Evolutionary conservation across 2,329 filamentous ascomycete species (phyloP), one percentile per base, ranked within the genome.

Genomic region (Colletotrichum cordylinicola): DNA sequence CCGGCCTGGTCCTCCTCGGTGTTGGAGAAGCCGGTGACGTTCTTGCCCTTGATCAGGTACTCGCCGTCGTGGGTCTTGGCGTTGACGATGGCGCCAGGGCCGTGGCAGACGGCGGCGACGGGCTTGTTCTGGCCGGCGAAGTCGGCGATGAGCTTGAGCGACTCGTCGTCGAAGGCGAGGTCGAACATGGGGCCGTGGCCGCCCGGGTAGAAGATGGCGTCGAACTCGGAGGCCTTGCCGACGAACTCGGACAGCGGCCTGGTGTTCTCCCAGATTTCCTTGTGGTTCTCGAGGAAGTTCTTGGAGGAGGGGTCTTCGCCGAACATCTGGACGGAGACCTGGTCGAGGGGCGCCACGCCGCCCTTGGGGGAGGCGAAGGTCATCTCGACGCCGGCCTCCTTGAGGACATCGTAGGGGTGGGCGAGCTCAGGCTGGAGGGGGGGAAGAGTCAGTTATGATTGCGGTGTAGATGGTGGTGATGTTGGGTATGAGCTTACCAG

Each of bases 61-160:
- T 86, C 84, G 39, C 91, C 91, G 76, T 88, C 85, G 7, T 84
- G 78, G 24, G 88, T 80, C 79, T 88, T 90, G 43, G 90, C 92
- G 78, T 92, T 88, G 65, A 89, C 86, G 18, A 95, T 86, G 15
- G 89, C 93, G 5, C 90, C 90, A 4, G 93, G 91, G 8, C 92
- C 93, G 84, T 95, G 93, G 86, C 93, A 94, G 61, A 95, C 92
- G 5, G 93, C 91, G 0, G 91, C 86, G 16, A 94, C 89, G 70
- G 91, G 86, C 87, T 94, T 94, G 77, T 88, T 90, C 4, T 88
- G 87, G 52, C 86, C 84, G 80, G 88, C 90, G 82, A 95, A 94
- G 82, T 94, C 91, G 76, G 87, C 84, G 80, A 93, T 91, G 43
- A 95, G 84, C 77, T 88, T 85, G 78, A 91, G 89, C 31, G 90